Evolutionary conservation across 2,329 filamentous ascomycete genomes (phyloP).

Genomic region (Coleophoma cylindrospora): DNA sequence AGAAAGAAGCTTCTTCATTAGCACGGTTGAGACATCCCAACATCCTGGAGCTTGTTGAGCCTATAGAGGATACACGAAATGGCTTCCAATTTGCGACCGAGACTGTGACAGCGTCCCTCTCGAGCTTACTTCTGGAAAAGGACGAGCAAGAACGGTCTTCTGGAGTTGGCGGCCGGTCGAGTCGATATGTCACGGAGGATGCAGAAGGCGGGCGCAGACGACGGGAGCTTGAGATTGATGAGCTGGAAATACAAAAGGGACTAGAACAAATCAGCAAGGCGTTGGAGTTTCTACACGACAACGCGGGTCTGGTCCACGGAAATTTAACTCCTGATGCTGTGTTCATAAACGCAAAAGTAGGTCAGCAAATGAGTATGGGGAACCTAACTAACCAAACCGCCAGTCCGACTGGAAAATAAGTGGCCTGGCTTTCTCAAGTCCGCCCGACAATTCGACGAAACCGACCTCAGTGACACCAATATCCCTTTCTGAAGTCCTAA

Average conservation of each 20-base stretch:
- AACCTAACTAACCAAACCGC: slow-evolving; percentile 27
- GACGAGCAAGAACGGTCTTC: slow-evolving; percentile 75
- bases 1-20: slow-evolving; percentile 85
- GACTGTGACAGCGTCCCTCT: slow-evolving; percentile 81
- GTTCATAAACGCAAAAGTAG: slow-evolving; percentile 85
- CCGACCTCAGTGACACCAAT: slow-evolving; percentile 74
- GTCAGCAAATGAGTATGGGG: slow-evolving; percentile 19
- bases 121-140: slow-evolving; percentile 78
- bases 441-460: slow-evolving; percentile 69
- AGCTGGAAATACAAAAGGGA: slow-evolving; percentile 96
- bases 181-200: slow-evolving; percentile 78
- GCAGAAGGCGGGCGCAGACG: slow-evolving; percentile 67
- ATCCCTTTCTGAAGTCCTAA: slow-evolving; percentile 76
- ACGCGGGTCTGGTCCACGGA: slow-evolving; percentile 86
- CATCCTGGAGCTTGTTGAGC: slow-evolving; percentile 87
- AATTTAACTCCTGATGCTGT: slow-evolving; percentile 93
- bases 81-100: slow-evolving; percentile 96
- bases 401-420: slow-evolving; percentile 98
- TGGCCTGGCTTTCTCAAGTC: slow-evolving; percentile 84
- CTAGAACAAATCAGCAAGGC: slow-evolving; percentile 90
- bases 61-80: slow-evolving; percentile 87
- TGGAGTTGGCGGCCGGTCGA: slow-evolving; percentile 64
- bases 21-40: slow-evolving; percentile 87
- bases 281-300: slow-evolving; percentile 92
- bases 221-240: slow-evolving; percentile 88